Evolutionary conservation across 2,329 filamentous ascomycete species (phyloP).

Genomic region (Verticillium tricorpus): DNA sequence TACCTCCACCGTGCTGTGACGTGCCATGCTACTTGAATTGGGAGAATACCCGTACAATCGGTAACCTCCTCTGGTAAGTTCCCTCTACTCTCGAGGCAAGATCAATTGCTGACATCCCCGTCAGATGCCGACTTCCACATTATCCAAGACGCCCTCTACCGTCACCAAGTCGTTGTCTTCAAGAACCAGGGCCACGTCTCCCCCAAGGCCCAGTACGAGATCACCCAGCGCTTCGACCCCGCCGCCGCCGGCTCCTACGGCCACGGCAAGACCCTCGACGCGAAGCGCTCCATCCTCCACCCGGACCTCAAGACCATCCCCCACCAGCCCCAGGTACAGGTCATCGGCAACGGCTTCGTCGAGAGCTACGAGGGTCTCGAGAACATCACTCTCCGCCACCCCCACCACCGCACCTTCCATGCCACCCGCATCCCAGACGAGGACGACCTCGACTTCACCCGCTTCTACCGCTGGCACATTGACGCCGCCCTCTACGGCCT

Average conservation of each 20-base stretch:
- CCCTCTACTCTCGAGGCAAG: background rate
- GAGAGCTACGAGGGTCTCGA: conserved; percentile 65
- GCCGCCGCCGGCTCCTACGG: conserved; percentile 60
- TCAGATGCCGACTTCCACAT: conserved; percentile 59
- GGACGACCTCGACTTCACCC: conserved; percentile 45
- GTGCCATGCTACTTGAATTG: conserved; percentile 15
- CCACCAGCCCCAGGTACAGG: conserved; percentile 69
- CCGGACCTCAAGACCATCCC: conserved; percentile 78
- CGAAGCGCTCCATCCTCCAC: conserved; percentile 61
- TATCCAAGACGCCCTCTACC: conserved; percentile 63
- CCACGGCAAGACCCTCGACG: conserved; percentile 70
- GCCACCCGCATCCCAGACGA: conserved; percentile 52
- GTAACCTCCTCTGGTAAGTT: conserved; percentile 53
- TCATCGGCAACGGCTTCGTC: conserved; percentile 73
- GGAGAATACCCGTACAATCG: conserved; percentile 56
- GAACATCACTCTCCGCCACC: conserved; percentile 65
- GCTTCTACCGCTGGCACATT: conserved; percentile 77
- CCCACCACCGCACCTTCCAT: conserved; percentile 76
- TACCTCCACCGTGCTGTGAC: conserved; percentile 7
- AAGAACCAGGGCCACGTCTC: conserved; percentile 61
- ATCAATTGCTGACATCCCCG: conserved; percentile 12
- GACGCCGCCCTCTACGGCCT: conserved; percentile 73
- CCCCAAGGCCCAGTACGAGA: conserved; percentile 67
- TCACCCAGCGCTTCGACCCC: conserved; percentile 72
- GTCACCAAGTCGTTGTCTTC: conserved; percentile 65